These are phyloP conservation scores for Jaapia argillacea DNA, from an alignment of 768 basidiomycete genomes.

Conservation along the genomic window DNA sequence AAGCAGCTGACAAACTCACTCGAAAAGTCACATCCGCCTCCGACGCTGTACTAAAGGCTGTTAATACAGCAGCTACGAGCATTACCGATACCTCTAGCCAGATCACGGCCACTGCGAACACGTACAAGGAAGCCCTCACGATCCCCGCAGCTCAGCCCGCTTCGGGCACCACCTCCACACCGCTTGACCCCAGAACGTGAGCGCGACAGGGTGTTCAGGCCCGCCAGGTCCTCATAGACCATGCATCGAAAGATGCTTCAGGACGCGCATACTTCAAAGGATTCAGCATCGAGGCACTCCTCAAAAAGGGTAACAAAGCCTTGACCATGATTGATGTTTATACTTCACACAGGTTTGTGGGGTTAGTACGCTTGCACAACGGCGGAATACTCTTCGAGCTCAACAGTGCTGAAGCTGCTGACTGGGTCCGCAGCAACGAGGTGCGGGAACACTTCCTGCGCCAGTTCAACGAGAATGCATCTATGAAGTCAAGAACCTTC, in stretches of 20 bases:
- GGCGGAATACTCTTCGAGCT: background rate
- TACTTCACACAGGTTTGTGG: background rate
- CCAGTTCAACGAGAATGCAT: background rate
- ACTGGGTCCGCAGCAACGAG: background rate
- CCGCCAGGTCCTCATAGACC: background rate
- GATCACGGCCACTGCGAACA: no score
- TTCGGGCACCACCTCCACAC: no score
- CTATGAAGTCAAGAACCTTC: background rate
- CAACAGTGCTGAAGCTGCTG: background rate
- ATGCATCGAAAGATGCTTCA: no score
- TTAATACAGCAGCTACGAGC: no score
- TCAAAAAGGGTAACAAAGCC: background rate
- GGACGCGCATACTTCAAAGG: background rate
- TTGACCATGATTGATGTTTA: background rate
- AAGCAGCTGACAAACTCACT: no score
- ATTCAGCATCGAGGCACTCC: background rate
- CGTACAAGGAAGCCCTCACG: no score
- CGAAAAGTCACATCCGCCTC: no score
- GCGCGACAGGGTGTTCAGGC: no score
- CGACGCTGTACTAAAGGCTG: no score
- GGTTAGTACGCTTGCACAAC: background rate
- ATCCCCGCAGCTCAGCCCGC: no score
- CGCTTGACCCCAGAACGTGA: no score
- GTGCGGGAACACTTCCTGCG: background rate
- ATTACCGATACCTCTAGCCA: no score